Base-by-base conservation (phyloP, 106 monocot genomes). In the Dioscorea zingiberensis region DNA sequence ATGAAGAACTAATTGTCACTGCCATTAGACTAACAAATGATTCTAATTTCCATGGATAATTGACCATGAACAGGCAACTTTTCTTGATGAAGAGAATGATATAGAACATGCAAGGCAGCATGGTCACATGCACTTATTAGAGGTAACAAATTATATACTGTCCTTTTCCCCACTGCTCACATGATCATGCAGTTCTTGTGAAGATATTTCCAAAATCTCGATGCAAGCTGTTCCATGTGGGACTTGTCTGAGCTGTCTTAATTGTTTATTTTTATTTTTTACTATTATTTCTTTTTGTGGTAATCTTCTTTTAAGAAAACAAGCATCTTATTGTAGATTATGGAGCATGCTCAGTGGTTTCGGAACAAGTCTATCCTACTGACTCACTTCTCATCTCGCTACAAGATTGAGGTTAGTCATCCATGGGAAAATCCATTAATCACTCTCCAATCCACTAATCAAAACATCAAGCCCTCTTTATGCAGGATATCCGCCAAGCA, bases 321-420 rank as follows among this genome's bases (percentile, higher is more conserved):
- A 32, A 18, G 32, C 25, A 13, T 25, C 4, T 21, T 68, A 65
- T 58, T 66, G 62, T 57, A 98, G 97, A 88, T 98, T 51, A 81
- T 93, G 71, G 92, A 92, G 48, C 59, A 93, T 71, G 81, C 89
- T 27, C 63, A 92, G 58, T 98, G 97, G 97, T 89, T 98, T 24
- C 76, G 86, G 30, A 98, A 98, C 81, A 84, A 93, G 66, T 62
- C 97, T 23, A 89, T 98, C 48, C 62, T 98, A 22, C 86, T 98
- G 27, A 98, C 93, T 0, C 92, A 98, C 79, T 98, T 98, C 54
- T 98, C 97, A 47, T 82, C 92, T n/a, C 77, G 97, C 28, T 98
- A 93, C 62, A 93, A 86, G 76, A 63, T 82, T 25, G 97, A 98
- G 93, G 97, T 87, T 59, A 61, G 15, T 48, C 0, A 1, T 56